Evolutionary conservation across 2,329 filamentous ascomycete species (phyloP).

Genomic region (Colletotrichum magnum): DNA sequence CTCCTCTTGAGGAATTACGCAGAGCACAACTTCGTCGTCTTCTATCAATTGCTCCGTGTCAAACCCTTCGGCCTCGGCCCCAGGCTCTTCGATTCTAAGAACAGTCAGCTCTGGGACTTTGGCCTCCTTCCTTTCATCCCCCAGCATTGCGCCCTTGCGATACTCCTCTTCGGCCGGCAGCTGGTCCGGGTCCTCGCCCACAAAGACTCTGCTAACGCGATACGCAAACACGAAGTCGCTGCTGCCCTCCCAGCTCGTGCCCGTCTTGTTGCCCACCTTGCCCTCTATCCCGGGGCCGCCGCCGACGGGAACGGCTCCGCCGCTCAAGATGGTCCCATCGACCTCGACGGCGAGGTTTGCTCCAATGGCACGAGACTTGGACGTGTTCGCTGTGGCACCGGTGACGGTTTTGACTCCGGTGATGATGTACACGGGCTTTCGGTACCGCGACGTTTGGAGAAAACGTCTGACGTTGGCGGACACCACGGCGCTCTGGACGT

Average conservation of each 20-base stretch:
- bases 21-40: no score
- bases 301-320: neutral
- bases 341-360: neutral
- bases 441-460: slow-evolving; percentile 24
- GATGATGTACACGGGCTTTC: slow-evolving; percentile 36
- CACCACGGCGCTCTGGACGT: neutral
- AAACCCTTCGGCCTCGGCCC: no score
- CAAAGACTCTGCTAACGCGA: slow-evolving; percentile 15
- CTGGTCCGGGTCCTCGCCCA: neutral
- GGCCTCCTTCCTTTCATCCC: no score
- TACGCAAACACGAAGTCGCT: slow-evolving; percentile 37
- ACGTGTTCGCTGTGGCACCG: slow-evolving; percentile 18
- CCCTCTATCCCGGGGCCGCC: neutral
- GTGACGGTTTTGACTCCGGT: slow-evolving; percentile 31
- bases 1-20: no score
- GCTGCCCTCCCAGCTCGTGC: slow-evolving; percentile 12
- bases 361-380: neutral
- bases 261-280: neutral
- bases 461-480: slow-evolving; percentile 6
- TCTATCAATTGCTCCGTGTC: no score
- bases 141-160: neutral
- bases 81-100: no score
- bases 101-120: no score
- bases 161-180: neutral
- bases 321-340: neutral